A percentile compares a stretch with the other conserved stretches of the same genome.
These are phyloP conservation scores for Stachybotrys elegans DNA, from an alignment of 2,329 filamentous ascomycete genomes.

Conservation along the genomic window DNA sequence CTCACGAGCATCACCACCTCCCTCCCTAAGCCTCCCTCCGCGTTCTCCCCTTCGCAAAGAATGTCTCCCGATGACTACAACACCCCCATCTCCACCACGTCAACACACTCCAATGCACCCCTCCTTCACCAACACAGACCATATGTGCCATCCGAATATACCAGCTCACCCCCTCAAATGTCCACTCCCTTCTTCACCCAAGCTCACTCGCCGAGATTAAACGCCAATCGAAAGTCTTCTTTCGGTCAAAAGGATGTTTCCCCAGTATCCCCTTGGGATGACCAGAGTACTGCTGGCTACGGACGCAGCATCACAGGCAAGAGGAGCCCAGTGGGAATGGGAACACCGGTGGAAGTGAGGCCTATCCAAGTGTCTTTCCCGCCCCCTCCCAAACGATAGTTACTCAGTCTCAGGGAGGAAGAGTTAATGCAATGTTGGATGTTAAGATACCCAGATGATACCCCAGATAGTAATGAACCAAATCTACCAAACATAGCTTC, in stretches of 20 bases:
- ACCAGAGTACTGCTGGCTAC: slow-evolving; percentile 6
- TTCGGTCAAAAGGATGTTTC: slow-evolving; percentile 4
- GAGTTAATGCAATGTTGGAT: background rate
- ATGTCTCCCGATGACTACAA: slow-evolving; percentile 14
- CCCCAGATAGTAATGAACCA: too few relatives aligned
- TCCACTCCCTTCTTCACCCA: slow-evolving; percentile 12
- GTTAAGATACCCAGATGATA: background rate
- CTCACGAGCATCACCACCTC: slow-evolving; percentile 14
- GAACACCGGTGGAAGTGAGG: slow-evolving; percentile 28
- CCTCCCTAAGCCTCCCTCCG: slow-evolving; percentile 13
- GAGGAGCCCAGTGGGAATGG: slow-evolving; percentile 16
- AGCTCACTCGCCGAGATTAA: too few relatives aligned
- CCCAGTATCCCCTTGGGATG: slow-evolving; percentile 13
- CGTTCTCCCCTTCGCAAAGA: slow-evolving; percentile 9
- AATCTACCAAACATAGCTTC: too few relatives aligned
- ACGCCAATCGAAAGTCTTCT: background rate
- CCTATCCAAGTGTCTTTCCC: slow-evolving; percentile 34
- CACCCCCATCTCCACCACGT: slow-evolving; percentile 27
- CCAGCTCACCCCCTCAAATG: slow-evolving; percentile 9
- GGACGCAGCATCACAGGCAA: slow-evolving; percentile 13
- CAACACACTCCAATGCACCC: slow-evolving; percentile 26
- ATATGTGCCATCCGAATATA: slow-evolving; percentile 24
- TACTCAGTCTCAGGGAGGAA: background rate
- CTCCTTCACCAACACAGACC: slow-evolving; percentile 23
- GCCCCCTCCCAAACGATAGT: slow-evolving; percentile 24